Evolutionary conservation across 495 filamentous ascomycete species (phyloP).

Genomic region (Durotheca rogersii): DNA sequence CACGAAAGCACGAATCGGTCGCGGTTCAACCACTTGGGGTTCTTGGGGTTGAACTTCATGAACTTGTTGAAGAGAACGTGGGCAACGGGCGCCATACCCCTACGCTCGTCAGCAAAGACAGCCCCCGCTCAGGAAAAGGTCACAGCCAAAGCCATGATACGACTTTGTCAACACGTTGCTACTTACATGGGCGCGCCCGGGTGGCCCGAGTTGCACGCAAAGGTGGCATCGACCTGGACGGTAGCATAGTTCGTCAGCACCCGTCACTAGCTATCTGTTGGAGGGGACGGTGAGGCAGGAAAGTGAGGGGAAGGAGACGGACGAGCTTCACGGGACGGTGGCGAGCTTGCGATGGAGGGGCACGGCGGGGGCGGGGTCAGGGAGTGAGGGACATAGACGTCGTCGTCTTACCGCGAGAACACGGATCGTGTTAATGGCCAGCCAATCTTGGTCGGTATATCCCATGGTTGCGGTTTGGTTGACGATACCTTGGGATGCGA

Average conservation of each 20-base stretch:
- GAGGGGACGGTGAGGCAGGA: constrained; percentile 2
- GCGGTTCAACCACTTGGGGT: constrained; percentile 93
- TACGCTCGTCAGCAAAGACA: constrained; percentile 26
- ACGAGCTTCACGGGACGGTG: constrained; percentile 11
- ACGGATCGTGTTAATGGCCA: constrained; percentile 97
- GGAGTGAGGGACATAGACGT: constrained; percentile 26
- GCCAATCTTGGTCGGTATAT: constrained; percentile 80
- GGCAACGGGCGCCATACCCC: constrained; percentile 94
- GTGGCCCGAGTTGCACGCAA: constrained; percentile 94
- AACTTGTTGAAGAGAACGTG: constrained; percentile 99
- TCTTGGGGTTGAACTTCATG: constrained; percentile 99
- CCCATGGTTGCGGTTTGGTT: constrained; percentile 68
- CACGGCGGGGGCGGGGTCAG: constrained; percentile 47
- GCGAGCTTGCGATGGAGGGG: constrained; percentile 33
- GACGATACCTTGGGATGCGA: constrained; percentile 26
- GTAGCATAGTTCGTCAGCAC: constrained; percentile 34
- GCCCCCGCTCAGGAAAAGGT: not conserved
- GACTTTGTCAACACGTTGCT: not conserved
- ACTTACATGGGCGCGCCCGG: constrained; percentile 90
- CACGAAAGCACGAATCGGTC: constrained; percentile 99
- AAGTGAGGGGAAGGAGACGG: constrained; percentile 7
- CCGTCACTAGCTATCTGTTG: not conserved
- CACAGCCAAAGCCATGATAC: too few relatives aligned
- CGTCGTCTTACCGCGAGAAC: constrained; percentile 77
- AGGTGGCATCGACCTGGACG: constrained; percentile 90